Evolutionary conservation across 305 asterid genomes (phyloP).

Genomic region (Plantago rigida): DNA sequence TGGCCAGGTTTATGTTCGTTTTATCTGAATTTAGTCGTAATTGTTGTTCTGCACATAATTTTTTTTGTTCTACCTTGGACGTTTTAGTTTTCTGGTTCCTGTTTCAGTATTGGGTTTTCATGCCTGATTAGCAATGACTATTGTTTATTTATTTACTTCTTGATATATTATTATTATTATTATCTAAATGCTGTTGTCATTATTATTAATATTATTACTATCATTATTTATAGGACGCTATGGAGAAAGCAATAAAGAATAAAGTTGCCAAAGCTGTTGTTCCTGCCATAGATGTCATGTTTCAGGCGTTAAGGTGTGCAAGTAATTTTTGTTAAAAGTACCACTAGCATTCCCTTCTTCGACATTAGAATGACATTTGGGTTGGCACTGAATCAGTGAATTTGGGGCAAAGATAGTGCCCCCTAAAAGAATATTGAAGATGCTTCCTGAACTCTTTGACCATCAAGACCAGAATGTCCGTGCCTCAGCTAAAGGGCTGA

Average conservation of each 20-base stretch:
- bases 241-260: constrained; percentile 95
- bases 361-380: constrained; percentile 29
- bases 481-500: constrained; percentile 90
- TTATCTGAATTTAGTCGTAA: neutral
- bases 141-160: too few relatives aligned
- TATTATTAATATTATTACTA: too few relatives aligned
- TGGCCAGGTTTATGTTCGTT: constrained; percentile 12
- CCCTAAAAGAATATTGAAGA: constrained; percentile 91
- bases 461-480: constrained; percentile 99
- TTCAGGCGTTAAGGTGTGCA: constrained; percentile 88
- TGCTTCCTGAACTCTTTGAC: constrained; percentile 99
- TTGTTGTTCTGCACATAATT: neutral
- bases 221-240: constrained; percentile 62
- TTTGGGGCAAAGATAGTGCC: constrained; percentile 93
- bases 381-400: constrained; percentile 54
- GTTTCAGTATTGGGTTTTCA: neutral
- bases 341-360: constrained; percentile 14
- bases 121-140: too few relatives aligned
- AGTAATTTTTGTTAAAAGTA: constrained; percentile 21
- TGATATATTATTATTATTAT: too few relatives aligned
- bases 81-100: neutral
- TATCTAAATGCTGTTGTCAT: too few relatives aligned
- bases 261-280: constrained; percentile 99
- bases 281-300: constrained; percentile 99
- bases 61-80: neutral